These are phyloP conservation scores for Trifolium dubium DNA, from an alignment of 306 rosid species.

Conservation along the genomic window DNA sequence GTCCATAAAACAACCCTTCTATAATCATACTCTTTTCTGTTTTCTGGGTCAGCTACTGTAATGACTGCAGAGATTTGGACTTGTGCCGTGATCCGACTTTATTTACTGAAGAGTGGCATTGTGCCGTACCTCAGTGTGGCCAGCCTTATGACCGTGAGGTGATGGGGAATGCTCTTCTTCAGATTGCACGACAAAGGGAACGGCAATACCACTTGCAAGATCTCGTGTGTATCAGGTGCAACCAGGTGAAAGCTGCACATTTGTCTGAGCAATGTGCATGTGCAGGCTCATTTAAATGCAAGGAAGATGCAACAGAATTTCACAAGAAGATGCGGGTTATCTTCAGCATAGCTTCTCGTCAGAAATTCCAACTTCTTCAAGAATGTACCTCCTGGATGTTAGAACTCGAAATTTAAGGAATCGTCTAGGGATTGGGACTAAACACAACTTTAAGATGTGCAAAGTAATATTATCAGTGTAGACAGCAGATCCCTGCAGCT, in stretches of 20 bases:
- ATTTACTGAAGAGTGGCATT: constrained; percentile 73
- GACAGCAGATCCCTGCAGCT: constrained; percentile 1
- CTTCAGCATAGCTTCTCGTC: constrained; percentile 67
- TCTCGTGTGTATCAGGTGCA: constrained; percentile 17
- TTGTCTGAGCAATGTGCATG: constrained; percentile 81
- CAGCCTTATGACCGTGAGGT: constrained; percentile 84
- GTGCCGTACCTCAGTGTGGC: constrained; percentile 87
- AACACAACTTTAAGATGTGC: background rate
- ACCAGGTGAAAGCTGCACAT: constrained; percentile 81
- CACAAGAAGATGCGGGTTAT: constrained; percentile 69
- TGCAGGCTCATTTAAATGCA: constrained; percentile 79
- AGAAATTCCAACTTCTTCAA: constrained; percentile 81
- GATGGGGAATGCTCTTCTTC: constrained; percentile 84
- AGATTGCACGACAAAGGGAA: constrained; percentile 83
- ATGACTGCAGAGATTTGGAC: constrained; percentile 89
- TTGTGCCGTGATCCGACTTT: constrained; percentile 75
- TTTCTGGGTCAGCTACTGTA: constrained; percentile 69
- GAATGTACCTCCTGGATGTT: constrained; percentile 84
- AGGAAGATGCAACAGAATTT: constrained; percentile 61
- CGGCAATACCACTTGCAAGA: constrained; percentile 82
- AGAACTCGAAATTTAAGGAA: constrained; percentile 43
- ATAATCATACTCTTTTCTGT: constrained; percentile 4
- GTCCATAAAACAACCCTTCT: background rate
- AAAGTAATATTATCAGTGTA: constrained; percentile 16
- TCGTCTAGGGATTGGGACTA: background rate